Conservation (phyloP, 2,329 filamentous ascomycete species). For the Coleophoma crateriformis region DNA sequence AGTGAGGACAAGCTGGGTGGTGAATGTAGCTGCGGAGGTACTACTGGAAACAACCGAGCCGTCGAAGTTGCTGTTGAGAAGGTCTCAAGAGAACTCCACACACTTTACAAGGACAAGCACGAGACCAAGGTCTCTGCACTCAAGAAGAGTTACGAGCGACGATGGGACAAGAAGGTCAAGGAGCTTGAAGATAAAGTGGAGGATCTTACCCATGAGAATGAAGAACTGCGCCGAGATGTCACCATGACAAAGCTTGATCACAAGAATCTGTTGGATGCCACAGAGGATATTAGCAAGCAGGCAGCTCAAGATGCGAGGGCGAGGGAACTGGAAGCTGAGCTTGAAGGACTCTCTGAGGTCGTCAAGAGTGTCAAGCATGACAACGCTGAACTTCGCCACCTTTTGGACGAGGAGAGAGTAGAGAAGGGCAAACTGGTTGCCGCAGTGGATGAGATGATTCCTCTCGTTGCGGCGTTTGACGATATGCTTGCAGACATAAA, state of each 20-base stretch:
- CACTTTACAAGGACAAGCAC: conserved; percentile 94
- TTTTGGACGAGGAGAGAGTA: conserved; percentile 69
- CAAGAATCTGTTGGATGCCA: conserved; percentile 32
- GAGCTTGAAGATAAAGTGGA: conserved; percentile 71
- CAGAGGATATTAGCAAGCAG: conserved; percentile 59
- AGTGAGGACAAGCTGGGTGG: conserved; percentile 26
- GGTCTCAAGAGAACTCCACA: conserved; percentile 88
- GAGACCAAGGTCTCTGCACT: conserved; percentile 91
- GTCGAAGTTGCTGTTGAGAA: conserved; percentile 84
- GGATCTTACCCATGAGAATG: conserved; percentile 67
- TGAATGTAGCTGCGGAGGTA: conserved; percentile 21
- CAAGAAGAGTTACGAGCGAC: conserved; percentile 76
- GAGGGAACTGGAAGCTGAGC: conserved; percentile 67
- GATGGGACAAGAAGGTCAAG: conserved; percentile 82
- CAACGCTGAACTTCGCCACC: conserved; percentile 56
- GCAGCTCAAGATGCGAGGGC: conserved; percentile 68
- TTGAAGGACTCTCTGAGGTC: conserved; percentile 69
- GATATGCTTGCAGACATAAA: conserved; percentile 25
- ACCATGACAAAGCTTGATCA: conserved; percentile 56
- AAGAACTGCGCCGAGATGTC: conserved; percentile 62
- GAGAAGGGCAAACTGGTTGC: conserved; percentile 81
- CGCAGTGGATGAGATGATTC: conserved; percentile 80
- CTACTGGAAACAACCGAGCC: conserved; percentile 37
- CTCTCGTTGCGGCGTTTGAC: conserved; percentile 46
- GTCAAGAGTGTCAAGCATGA: conserved; percentile 64